A percentile compares a stretch with the other conserved stretches of the same genome.
These are phyloP conservation scores for Rhizophagus clarus DNA, from an alignment of 192 early-diverging fungal genomes.

Conservation along the genomic window DNA sequence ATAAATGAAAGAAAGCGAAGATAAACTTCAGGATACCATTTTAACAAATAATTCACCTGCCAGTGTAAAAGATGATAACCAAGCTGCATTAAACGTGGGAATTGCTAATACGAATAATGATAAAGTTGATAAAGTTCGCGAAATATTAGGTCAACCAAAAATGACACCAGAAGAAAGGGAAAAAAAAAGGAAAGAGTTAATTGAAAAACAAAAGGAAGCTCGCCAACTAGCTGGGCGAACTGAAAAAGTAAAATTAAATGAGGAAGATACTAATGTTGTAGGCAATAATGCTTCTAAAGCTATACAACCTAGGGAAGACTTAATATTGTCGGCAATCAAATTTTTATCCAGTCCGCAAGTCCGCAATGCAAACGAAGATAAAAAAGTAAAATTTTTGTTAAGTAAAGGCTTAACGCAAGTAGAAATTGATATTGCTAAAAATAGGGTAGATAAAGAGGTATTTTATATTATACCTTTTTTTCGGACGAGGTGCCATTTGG, in stretches of 20 bases:
- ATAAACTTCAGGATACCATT: no score
- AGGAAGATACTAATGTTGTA: not conserved
- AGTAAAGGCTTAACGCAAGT: slow-evolving; percentile 65
- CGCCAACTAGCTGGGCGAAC: not conserved
- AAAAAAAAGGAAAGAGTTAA: not conserved
- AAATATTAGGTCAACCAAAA: not conserved
- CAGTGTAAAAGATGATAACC: not conserved
- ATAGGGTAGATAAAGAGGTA: slow-evolving; percentile 22
- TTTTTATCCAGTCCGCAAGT: slow-evolving; percentile 73
- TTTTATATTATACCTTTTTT: not conserved
- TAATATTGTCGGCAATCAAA: slow-evolving; percentile 52
- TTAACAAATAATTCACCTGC: no score
- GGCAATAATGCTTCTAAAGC: not conserved
- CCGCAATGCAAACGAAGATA: slow-evolving; percentile 58
- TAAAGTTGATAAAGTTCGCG: slow-evolving; percentile 1
- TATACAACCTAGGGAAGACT: slow-evolving; percentile 41
- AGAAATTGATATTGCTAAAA: slow-evolving; percentile 68
- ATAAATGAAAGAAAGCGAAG: no score
- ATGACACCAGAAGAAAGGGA: slow-evolving; percentile 4
- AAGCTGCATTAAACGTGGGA: not conserved
- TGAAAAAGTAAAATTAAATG: not conserved
- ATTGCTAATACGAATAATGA: not conserved
- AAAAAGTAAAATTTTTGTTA: slow-evolving; percentile 70
- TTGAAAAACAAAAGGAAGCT: slow-evolving; percentile 13
- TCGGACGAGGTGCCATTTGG: not conserved